Conservation (phyloP, 176 grass and related monocot species). For the Triticum aestivum region DNA sequence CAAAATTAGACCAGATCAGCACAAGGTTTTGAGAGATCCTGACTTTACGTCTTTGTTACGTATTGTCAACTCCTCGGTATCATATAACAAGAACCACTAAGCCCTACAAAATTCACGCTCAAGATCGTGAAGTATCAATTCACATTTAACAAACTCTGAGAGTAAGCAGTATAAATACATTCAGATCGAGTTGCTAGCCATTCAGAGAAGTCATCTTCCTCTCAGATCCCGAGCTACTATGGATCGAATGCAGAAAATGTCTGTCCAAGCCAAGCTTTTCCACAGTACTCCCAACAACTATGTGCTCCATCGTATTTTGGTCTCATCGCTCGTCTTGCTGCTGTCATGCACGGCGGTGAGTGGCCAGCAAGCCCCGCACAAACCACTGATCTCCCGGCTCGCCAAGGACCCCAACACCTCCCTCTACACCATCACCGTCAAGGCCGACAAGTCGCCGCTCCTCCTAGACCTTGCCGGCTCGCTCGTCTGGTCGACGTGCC, state of each 20-base stretch:
- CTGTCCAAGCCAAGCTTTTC: background rate
- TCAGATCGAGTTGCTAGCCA: background rate
- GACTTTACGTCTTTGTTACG: no score
- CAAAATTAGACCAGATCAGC: no score
- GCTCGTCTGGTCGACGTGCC: conserved; percentile 39
- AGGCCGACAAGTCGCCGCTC: background rate
- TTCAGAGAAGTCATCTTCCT: background rate
- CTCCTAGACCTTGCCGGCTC: conserved; percentile 35
- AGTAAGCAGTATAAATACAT: background rate
- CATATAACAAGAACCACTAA: background rate
- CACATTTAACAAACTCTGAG: background rate
- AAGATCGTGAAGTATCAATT: no score
- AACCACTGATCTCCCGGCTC: conserved; percentile 1
- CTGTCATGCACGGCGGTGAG: conserved; percentile 6
- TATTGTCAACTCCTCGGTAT: conserved; percentile 13
- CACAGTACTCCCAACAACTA: background rate
- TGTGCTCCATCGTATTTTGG: background rate
- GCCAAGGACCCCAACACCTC: conserved; percentile 25
- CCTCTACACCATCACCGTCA: conserved; percentile 11
- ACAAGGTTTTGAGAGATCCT: background rate
- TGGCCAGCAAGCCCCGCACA: background rate
- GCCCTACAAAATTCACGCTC: background rate
- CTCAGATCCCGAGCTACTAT: background rate
- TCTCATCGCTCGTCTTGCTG: background rate
- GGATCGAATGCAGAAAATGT: background rate